Evolutionary conservation across 2,329 filamentous ascomycete species (phyloP), one percentile per base, ranked within the genome.

Genomic region (Diaporthe amygdali): DNA sequence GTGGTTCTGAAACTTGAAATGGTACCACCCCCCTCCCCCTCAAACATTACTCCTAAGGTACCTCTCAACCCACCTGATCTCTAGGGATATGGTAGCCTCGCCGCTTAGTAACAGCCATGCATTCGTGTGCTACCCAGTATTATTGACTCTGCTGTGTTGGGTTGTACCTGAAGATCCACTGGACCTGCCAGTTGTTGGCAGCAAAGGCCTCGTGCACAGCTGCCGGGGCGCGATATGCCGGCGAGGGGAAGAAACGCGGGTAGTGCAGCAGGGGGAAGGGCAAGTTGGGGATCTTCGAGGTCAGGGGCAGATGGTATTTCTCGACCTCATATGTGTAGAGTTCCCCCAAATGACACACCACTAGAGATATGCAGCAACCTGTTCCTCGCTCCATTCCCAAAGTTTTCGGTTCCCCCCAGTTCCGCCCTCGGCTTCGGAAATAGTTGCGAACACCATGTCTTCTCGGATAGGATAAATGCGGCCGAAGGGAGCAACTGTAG

Each of bases 161-260:
- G 1, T 87, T 85, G 77, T 91, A 91, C 44, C 88, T 85, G 72
- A 85, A 86, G 61, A 90, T 86, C 88, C 88, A 90, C 71, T 87
- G 83, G 0, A 83, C 82, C 39, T 84, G 76, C 88, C 88, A 90
- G 32, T 79, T 84, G 73, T 90, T 88, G 27, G 75, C 72, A 1
- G 78, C 74, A 76, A 88, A 87, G 20, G 83, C 78, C 66, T 86
- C 81, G 77, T 85, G 81, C 25, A 74, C 74, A 68, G 78, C 76
- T 32, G 72, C 61, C 2, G 77, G 73, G 20, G 74, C 68, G 32
- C 77, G 63, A 17, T 76, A 63, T 20, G 46, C 27, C 20, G 64
- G 52, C 17, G 64, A 69, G 55, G 30, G 20, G 0, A 86, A 79
- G 3, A 86, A 78, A 32, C 81, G 79, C 1, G 82, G 83, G 75